phyloP scores from a whole-genome alignment of 2,329 filamentous ascomycete genomes.

The Fusarium pseudonygamai region DNA sequence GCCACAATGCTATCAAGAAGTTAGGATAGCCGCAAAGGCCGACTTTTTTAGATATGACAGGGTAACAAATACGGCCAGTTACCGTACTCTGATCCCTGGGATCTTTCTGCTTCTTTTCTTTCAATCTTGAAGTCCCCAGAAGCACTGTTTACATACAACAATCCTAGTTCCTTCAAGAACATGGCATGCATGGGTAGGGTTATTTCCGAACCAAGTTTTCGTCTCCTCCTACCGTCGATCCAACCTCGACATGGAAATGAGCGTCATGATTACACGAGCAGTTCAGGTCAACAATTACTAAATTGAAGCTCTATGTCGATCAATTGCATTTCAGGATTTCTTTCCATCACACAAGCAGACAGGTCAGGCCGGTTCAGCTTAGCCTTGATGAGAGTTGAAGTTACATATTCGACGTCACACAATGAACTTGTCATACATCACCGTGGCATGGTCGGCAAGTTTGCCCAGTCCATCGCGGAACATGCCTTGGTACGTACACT shows the following conservation, averaged over 20 bases:
- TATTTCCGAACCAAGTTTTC: slow-evolving; percentile 39
- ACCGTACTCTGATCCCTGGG: not conserved
- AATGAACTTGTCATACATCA: slow-evolving; percentile 43
- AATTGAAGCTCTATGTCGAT: slow-evolving; percentile 11
- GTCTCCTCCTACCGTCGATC: slow-evolving; percentile 29
- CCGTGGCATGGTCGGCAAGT: slow-evolving; percentile 14
- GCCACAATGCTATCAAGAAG: not conserved
- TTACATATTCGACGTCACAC: slow-evolving; percentile 29
- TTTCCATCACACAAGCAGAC: not conserved
- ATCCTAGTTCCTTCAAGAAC: slow-evolving; percentile 17
- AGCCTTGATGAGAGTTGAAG: not conserved
- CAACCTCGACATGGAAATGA: slow-evolving; percentile 16
- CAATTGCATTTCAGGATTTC: slow-evolving; percentile 5
- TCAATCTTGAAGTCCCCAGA: not conserved
- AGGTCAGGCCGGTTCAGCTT: not conserved
- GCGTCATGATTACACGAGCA: slow-evolving; percentile 27
- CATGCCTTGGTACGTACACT: slow-evolving; percentile 11
- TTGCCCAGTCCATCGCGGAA: slow-evolving; percentile 22
- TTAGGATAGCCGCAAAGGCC: not conserved
- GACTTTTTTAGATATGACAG: not conserved
- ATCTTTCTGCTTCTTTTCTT: not conserved
- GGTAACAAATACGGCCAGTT: not conserved
- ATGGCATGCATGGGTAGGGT: slow-evolving; percentile 21
- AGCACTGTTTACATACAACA: not conserved
- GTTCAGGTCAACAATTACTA: slow-evolving; percentile 5